These are phyloP conservation scores for Cylindricascospora bacillispora DNA, from an alignment of 1,139 yeast species.

Conservation along the genomic window DNA sequence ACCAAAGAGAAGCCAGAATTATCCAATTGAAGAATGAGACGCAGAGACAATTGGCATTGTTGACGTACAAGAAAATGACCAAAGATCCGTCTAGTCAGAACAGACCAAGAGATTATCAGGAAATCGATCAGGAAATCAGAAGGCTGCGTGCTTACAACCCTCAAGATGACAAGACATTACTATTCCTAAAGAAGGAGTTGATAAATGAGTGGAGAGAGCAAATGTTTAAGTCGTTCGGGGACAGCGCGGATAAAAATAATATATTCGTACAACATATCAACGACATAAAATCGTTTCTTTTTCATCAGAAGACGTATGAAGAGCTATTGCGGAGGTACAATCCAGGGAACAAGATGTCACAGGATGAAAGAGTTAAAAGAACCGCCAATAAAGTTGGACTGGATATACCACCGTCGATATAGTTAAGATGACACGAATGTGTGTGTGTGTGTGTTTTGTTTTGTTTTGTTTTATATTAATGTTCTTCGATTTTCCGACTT, in stretches of 20 bases:
- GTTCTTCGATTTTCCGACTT: too few relatives aligned
- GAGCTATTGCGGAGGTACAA: slow-evolving; percentile 77
- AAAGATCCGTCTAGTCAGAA: too few relatives aligned
- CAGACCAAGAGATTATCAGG: too few relatives aligned
- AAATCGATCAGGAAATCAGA: too few relatives aligned
- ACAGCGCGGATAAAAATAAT: too few relatives aligned
- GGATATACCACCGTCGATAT: slow-evolving; percentile 34
- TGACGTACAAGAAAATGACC: slow-evolving; percentile 42
- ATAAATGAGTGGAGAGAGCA: too few relatives aligned
- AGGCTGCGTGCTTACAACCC: too few relatives aligned
- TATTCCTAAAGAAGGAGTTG: too few relatives aligned
- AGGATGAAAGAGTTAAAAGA: slow-evolving; percentile 60
- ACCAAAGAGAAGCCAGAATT: slow-evolving; percentile 32
- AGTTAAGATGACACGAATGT: not conserved
- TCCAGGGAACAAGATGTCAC: slow-evolving; percentile 69
- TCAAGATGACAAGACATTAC: too few relatives aligned
- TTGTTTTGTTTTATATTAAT: too few relatives aligned
- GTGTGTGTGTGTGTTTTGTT: slow-evolving; percentile 1
- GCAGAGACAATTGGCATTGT: slow-evolving; percentile 38
- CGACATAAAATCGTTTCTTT: slow-evolving; percentile 39
- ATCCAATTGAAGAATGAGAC: slow-evolving; percentile 34
- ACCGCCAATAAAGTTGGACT: slow-evolving; percentile 85
- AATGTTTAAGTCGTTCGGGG: too few relatives aligned
- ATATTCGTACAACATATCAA: slow-evolving; percentile 22
- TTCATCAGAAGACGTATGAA: slow-evolving; percentile 63